These are phyloP conservation scores for Carex scoparia DNA, from an alignment of 176 grass and related monocot species.

Conservation along the genomic window DNA sequence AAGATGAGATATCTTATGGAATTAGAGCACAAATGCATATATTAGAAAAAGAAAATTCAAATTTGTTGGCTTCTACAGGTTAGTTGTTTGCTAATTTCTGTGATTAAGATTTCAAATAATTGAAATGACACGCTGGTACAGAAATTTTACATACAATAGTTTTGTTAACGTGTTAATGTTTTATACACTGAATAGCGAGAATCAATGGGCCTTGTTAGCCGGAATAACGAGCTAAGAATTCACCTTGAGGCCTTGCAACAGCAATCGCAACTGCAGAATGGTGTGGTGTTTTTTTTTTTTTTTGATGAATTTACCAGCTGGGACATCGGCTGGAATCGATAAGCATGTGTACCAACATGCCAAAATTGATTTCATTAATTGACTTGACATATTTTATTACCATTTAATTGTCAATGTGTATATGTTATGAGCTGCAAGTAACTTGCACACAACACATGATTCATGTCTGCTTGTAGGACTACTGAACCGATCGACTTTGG, in stretches of 20 bases:
- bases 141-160: background rate
- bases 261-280: constrained; percentile 73
- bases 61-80: constrained; percentile 91
- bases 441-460: background rate
- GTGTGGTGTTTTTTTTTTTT: constrained; percentile 2
- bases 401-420: background rate
- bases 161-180: constrained; percentile 16
- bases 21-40: constrained; percentile 49
- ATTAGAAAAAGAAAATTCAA: constrained; percentile 46
- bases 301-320: background rate
- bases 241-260: constrained; percentile 86
- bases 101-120: background rate
- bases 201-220: constrained; percentile 58
- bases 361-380: background rate
- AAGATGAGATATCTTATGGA: constrained; percentile 85
- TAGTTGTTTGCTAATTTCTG: background rate
- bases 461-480: too few relatives aligned
- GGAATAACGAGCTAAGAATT: constrained; percentile 83
- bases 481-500: too few relatives aligned
- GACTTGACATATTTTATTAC: background rate
- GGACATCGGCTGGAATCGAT: background rate
- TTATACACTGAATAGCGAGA: constrained; percentile 50
- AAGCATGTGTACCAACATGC: background rate
- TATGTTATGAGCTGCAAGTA: background rate
- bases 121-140: background rate